Conservation (phyloP, 2,329 filamentous ascomycete species). For the Mycosphaerella sp. region DNA sequence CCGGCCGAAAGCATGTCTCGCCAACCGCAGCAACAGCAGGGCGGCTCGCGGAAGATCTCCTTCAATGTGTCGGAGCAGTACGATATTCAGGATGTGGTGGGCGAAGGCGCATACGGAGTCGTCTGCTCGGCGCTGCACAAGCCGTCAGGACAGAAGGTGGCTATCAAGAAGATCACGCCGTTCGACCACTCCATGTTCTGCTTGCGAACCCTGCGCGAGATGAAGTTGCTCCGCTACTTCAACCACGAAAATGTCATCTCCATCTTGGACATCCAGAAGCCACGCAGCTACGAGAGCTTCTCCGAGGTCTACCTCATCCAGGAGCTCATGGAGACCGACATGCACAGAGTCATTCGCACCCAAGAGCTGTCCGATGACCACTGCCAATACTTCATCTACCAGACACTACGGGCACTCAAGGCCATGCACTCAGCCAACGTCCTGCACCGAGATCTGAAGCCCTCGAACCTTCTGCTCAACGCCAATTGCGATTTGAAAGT, state of each 20-base stretch:
- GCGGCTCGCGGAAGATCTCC: slow-evolving; percentile 79
- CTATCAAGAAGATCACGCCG: slow-evolving; percentile 99
- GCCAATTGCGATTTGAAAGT: slow-evolving; percentile 99
- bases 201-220: slow-evolving; percentile 89
- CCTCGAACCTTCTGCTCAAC: slow-evolving; percentile 92
- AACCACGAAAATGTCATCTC: slow-evolving; percentile 99
- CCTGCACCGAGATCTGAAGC: slow-evolving; percentile 93
- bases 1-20: slow-evolving; percentile 19
- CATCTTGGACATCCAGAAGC: slow-evolving; percentile 98
- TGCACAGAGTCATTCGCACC: slow-evolving; percentile 97
- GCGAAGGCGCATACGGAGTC: slow-evolving; percentile 96
- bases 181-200: slow-evolving; percentile 65
- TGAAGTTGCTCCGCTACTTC: slow-evolving; percentile 98
- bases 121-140: slow-evolving; percentile 98
- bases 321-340: slow-evolving; percentile 99
- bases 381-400: slow-evolving; percentile 99
- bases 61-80: slow-evolving; percentile 99
- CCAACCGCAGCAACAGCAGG: slow-evolving; percentile 24
- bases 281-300: slow-evolving; percentile 90
- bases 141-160: slow-evolving; percentile 95
- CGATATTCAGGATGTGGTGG: slow-evolving; percentile 98
- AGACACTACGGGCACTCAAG: slow-evolving; percentile 93
- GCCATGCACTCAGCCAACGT: slow-evolving; percentile 99
- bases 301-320: slow-evolving; percentile 98
- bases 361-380: slow-evolving; percentile 98